Evolutionary conservation across 257 asterid genomes (phyloP).

Genomic region (Salvia rosmarinus): DNA sequence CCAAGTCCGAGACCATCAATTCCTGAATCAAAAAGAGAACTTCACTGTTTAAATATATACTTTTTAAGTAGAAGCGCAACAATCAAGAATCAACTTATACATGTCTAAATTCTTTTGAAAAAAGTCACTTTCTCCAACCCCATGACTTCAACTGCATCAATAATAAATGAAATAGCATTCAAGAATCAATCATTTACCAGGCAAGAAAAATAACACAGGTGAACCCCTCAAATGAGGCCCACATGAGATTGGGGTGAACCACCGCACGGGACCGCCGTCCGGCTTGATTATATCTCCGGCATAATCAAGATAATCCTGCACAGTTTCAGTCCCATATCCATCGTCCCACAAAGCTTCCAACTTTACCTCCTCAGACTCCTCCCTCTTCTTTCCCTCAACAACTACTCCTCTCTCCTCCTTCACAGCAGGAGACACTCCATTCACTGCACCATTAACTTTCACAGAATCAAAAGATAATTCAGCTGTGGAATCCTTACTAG

Average conservation of each 20-base stretch:
- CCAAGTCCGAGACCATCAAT: constrained; percentile 93
- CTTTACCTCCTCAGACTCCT: constrained; percentile 41
- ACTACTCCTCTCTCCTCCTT: constrained; percentile 42
- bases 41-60: neutral
- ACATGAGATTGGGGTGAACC: constrained; percentile 87
- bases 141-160: neutral
- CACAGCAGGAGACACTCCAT: constrained; percentile 48
- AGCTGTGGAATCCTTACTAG: constrained; percentile 51
- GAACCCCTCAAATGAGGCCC: constrained; percentile 74
- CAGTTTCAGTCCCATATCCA: constrained; percentile 85
- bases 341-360: constrained; percentile 86
- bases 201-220: constrained; percentile 80
- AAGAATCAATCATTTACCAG: constrained; percentile 61
- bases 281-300: constrained; percentile 64
- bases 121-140: constrained; percentile 20
- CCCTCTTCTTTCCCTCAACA: constrained; percentile 32
- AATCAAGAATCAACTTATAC: neutral
- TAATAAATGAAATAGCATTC: neutral
- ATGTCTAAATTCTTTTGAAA: neutral
- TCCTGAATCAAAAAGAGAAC: constrained; percentile 53
- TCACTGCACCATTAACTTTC: constrained; percentile 43
- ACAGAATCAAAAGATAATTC: constrained; percentile 45
- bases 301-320: constrained; percentile 71
- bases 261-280: constrained; percentile 91
- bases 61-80: neutral